Evolutionary conservation across 306 rosid genomes (phyloP).

Genomic region (Cucumis sativus): Cucumber_9930_V3 NC_026657.2:12985501-12986000

Average conservation of each 20-base stretch:
- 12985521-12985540: neutral
- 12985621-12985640: neutral
- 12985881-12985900: neutral
- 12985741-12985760: constrained; percentile 14
- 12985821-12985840: constrained; percentile 17
- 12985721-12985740: neutral
- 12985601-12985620: neutral
- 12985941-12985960: constrained; percentile 56
- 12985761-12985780: constrained; percentile 55
- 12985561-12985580: neutral
- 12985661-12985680: too few species aligned
- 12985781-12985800: constrained; percentile 30
- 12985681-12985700: neutral
- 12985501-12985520: too few species aligned
- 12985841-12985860: neutral
- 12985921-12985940: constrained; percentile 19
- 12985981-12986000: constrained; percentile 32
- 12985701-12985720: neutral
- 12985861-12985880: neutral
- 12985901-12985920: neutral
- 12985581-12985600: neutral
- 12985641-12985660: too few species aligned
- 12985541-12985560: neutral
- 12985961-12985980: constrained; percentile 13
- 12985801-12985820: constrained; percentile 29